Conservation (phyloP, 306 rosid species). For the Acacia crassicarpa region DNA sequence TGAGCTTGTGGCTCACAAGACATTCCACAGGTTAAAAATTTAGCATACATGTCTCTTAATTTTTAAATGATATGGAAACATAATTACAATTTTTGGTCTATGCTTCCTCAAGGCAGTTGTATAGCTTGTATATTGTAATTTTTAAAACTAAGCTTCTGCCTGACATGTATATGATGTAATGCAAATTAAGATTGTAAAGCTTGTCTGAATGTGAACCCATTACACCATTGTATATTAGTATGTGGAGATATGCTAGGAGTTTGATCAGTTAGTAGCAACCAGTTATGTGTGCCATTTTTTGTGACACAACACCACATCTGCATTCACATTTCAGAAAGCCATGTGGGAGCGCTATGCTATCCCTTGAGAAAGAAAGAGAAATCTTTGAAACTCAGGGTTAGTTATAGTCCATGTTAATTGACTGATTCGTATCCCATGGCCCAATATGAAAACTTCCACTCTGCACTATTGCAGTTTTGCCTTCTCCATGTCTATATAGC, state of each 20-base stretch:
- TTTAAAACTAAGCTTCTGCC: constrained; percentile 5
- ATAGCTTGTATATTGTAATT: neutral
- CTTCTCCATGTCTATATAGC: neutral
- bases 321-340: neutral
- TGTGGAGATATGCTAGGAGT: constrained; percentile 4
- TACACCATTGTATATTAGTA: neutral
- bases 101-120: constrained; percentile 7
- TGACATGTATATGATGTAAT: constrained; percentile 1
- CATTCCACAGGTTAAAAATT: constrained; percentile 78
- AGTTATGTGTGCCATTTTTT: neutral
- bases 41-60: constrained; percentile 19
- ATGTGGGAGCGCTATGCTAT: neutral
- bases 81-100: constrained; percentile 1
- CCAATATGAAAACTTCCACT: neutral
- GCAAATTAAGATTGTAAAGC: constrained; percentile 14
- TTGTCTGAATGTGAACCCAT: neutral
- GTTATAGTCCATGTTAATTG: neutral
- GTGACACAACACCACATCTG: neutral
- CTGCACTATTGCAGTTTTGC: neutral
- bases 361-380: neutral
- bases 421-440: neutral
- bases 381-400: neutral
- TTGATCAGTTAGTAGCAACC: neutral
- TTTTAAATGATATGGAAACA: neutral
- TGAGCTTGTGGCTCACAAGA: constrained; percentile 80